Evolutionary conservation across 2,329 filamentous ascomycete genomes (phyloP).

Genomic region (Coniochaeta hoffmannii): DNA sequence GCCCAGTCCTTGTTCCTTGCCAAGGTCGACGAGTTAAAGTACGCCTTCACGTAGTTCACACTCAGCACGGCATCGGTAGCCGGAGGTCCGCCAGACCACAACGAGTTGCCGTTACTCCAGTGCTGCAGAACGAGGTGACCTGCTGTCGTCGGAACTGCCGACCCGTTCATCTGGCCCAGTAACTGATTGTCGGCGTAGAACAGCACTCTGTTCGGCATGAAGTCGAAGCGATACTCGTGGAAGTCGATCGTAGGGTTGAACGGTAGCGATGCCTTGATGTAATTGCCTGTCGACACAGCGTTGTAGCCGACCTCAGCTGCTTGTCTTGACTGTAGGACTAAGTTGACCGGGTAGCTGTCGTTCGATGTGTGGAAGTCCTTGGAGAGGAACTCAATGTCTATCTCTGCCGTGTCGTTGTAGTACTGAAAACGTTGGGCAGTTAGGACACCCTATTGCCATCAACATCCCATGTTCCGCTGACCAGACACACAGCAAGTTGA

Average conservation of each 20-base stretch:
- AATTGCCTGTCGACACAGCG: slow-evolving; percentile 51
- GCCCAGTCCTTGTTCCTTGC: slow-evolving; percentile 29
- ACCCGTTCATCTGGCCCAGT: slow-evolving; percentile 48
- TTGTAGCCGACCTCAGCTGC: slow-evolving; percentile 54
- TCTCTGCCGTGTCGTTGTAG: slow-evolving; percentile 71
- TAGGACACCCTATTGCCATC: too few relatives aligned
- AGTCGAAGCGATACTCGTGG: slow-evolving; percentile 78
- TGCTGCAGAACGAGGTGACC: slow-evolving; percentile 67
- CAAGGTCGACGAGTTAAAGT: slow-evolving; percentile 63
- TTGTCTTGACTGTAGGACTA: slow-evolving; percentile 64
- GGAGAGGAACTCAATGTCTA: slow-evolving; percentile 75
- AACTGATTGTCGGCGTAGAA: slow-evolving; percentile 62
- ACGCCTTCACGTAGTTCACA: slow-evolving; percentile 66
- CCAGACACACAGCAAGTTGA: background rate
- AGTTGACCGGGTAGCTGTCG: slow-evolving; percentile 54
- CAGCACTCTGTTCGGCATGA: slow-evolving; percentile 50
- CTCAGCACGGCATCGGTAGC: slow-evolving; percentile 51
- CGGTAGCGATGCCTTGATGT: slow-evolving; percentile 47
- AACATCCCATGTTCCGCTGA: too few relatives aligned
- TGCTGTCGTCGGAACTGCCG: slow-evolving; percentile 48
- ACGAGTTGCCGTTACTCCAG: slow-evolving; percentile 67
- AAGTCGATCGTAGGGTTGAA: slow-evolving; percentile 60
- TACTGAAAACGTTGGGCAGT: slow-evolving; percentile 40
- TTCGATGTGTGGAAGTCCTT: slow-evolving; percentile 47
- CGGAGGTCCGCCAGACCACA: slow-evolving; percentile 68